These are phyloP conservation scores for Exophiala lecanii-corni DNA, from an alignment of 2,329 filamentous ascomycete species.

Conservation along the genomic window DNA sequence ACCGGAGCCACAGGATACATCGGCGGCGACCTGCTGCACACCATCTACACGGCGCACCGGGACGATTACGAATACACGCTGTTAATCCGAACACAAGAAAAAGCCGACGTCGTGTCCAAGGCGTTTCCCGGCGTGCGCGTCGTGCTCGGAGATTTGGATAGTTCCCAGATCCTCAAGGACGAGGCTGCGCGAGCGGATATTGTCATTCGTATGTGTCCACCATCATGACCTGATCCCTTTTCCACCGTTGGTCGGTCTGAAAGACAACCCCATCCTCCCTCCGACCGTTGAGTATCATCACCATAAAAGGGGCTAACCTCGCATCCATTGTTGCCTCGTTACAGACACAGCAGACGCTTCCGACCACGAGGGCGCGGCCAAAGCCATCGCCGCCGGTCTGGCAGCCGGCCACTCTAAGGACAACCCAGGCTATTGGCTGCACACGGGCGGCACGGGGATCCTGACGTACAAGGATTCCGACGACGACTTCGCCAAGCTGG, in stretches of 20 bases:
- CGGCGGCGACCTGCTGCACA: conserved; percentile 47
- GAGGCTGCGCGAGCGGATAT: conserved; percentile 45
- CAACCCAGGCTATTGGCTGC: conserved; percentile 38
- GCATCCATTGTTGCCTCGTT: too few species aligned
- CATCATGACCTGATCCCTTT: background rate
- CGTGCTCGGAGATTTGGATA: conserved; percentile 41
- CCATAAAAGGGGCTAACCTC: too few species aligned
- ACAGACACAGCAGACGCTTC: conserved; percentile 31
- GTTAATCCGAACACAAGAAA: conserved; percentile 41
- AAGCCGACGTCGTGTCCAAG: conserved; percentile 35
- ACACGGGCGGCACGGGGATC: conserved; percentile 43
- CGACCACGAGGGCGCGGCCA: conserved; percentile 39
- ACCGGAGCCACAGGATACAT: conserved; percentile 52
- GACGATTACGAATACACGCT: conserved; percentile 40
- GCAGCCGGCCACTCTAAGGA: conserved; percentile 26
- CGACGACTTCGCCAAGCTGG: conserved; percentile 32
- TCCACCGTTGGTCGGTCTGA: too few species aligned
- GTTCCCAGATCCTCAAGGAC: conserved; percentile 34
- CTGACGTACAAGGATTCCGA: conserved; percentile 37
- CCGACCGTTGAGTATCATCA: too few species aligned
- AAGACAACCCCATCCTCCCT: background rate
- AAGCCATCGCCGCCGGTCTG: conserved; percentile 37
- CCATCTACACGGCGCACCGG: conserved; percentile 39
- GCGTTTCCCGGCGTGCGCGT: conserved; percentile 39
- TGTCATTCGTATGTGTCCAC: conserved; percentile 35